These are phyloP conservation scores for Primulina eburnea DNA, from an alignment of 257 asterid genomes.

Conservation along the genomic window DNA sequence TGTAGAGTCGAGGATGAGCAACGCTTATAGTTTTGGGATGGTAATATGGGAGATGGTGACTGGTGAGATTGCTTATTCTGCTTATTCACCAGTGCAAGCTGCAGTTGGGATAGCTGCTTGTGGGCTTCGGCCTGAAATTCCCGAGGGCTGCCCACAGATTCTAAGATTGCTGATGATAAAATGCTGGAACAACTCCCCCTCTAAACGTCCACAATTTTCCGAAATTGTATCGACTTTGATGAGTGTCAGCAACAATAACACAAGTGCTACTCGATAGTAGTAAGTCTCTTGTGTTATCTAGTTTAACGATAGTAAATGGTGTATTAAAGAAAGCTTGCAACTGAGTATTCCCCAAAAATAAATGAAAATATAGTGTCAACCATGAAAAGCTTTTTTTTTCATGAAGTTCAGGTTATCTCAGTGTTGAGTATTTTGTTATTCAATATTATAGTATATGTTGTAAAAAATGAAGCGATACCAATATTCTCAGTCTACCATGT, in stretches of 20 bases:
- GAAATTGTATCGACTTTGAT: slow-evolving; percentile 58
- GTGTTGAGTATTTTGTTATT: neutral
- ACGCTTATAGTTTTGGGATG: slow-evolving; percentile 92
- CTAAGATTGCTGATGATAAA: slow-evolving; percentile 67
- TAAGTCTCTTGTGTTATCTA: slow-evolving; percentile 22
- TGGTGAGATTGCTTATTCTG: slow-evolving; percentile 88
- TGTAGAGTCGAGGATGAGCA: slow-evolving; percentile 94
- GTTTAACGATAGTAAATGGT: slow-evolving; percentile 22
- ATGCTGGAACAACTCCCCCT: slow-evolving; percentile 88
- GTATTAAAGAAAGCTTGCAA: slow-evolving; percentile 17
- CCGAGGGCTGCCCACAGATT: slow-evolving; percentile 75
- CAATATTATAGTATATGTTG: neutral
- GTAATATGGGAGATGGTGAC: slow-evolving; percentile 84
- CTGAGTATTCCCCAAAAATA: slow-evolving; percentile 14
- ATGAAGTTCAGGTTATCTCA: neutral
- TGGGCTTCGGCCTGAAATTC: slow-evolving; percentile 93
- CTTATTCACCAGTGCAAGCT: slow-evolving; percentile 97
- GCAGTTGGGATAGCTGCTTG: slow-evolving; percentile 99
- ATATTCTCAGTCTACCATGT: neutral
- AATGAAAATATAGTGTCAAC: slow-evolving; percentile 23
- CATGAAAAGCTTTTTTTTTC: neutral
- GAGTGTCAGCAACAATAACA: slow-evolving; percentile 39
- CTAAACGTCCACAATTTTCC: slow-evolving; percentile 83
- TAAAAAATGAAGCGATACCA: neutral
- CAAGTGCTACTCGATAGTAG: slow-evolving; percentile 46